Base-by-base conservation (phyloP, 176 grass and related monocot genomes). In the Stipa capillata region DNA sequence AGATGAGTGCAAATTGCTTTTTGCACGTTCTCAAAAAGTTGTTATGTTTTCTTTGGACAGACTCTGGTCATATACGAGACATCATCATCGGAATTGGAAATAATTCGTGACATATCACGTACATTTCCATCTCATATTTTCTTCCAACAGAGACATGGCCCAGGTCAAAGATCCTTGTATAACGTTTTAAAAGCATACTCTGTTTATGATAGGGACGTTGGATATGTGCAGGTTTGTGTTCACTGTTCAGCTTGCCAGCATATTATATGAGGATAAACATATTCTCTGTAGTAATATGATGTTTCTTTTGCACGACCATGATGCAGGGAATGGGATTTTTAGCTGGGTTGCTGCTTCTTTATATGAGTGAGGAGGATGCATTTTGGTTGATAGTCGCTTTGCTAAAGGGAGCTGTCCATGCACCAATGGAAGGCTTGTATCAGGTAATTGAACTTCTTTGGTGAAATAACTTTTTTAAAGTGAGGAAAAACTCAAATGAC, bases 121-220 rank as follows among this genome's bases (percentile, higher is more conserved):
- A 95, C 96, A 79, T 98, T 98, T 87, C 96, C 96, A 37, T 93
- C 96, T 13, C 96, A 98, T 87, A 87, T 98, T 80, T 98, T 98
- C 80, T 98, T 93, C 56, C 96, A 98, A 83, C 85, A 98, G 82
- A 92, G 96, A 72, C 96, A 98, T 90, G 96, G 96, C 11, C 96
- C 85, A 31, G 96, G 96, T 33, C 96, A 98, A 77, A 94, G 92
- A 83, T 93, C 96, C 29, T 66, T 98, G 48, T 98, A 98, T 77
- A 98, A 98, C 52, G 89, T 98, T 85, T 80, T 98, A 75, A 98
- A 98, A 85, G 96, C 96, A 7, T 98, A 98, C 71, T 94, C 96
- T 42, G 90, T 98, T 29, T 98, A 93, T 83, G 96, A 98, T 41
- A 90, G 92, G 86, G 92, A 94, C 45, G 92, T 98, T 85, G 96